These are phyloP conservation scores for Coemansia aciculifera DNA, from an alignment of 192 early-diverging fungal species.

Conservation along the genomic window DNA sequence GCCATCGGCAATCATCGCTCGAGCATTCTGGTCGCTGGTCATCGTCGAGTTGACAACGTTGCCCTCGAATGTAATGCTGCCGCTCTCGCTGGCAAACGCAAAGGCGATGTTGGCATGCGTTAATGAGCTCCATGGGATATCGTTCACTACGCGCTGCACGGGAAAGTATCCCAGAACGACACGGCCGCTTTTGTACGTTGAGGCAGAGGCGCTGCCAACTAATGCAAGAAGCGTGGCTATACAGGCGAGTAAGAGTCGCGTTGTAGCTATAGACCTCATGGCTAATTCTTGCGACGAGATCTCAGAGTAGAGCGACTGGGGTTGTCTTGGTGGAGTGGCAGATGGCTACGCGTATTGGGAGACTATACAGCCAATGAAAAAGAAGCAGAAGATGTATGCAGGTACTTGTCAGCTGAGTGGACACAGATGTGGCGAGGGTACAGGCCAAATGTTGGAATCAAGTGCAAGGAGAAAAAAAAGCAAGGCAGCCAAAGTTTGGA, in stretches of 20 bases:
- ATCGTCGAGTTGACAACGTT: conserved; percentile 56
- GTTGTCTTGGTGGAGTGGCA: background rate
- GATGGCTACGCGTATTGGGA: background rate
- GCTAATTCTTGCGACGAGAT: background rate
- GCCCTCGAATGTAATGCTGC: conserved; percentile 41
- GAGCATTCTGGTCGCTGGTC: conserved; percentile 45
- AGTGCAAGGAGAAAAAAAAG: background rate
- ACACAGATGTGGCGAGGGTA: background rate
- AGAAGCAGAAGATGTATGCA: background rate
- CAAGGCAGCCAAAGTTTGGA: background rate
- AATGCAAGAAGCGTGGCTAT: background rate
- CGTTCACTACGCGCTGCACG: conserved; percentile 39
- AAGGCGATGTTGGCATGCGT: conserved; percentile 71
- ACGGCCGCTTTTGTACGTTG: conserved; percentile 38
- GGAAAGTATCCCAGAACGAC: conserved; percentile 55
- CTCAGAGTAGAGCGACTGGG: background rate
- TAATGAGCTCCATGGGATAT: conserved; percentile 57
- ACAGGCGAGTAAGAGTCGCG: conserved; percentile 4
- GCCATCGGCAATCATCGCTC: conserved; percentile 36
- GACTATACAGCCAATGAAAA: background rate
- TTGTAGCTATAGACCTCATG: background rate
- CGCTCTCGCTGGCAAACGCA: conserved; percentile 47
- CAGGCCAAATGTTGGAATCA: conserved; percentile 1
- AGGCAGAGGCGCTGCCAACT: conserved; percentile 1
- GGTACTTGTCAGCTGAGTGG: background rate